Evolutionary conservation across 495 filamentous ascomycete genomes (phyloP).

Genomic region (Penicillium daleae): DNA sequence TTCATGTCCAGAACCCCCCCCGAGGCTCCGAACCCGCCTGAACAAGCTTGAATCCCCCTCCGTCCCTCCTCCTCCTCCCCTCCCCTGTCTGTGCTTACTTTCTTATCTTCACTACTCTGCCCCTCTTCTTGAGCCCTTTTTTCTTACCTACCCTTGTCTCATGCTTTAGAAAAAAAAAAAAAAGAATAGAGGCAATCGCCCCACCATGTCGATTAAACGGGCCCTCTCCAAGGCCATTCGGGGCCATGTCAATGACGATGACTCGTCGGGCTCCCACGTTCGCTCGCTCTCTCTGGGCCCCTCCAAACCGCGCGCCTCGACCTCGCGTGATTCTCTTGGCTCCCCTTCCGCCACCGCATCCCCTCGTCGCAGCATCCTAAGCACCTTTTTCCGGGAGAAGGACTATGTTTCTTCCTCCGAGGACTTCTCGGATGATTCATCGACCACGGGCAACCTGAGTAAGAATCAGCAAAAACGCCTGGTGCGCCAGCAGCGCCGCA

Average conservation of each 20-base stretch:
- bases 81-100: not conserved
- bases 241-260: conserved; percentile 27
- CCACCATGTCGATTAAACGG: conserved; percentile 51
- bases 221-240: conserved; percentile 49
- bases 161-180: conserved; percentile 10
- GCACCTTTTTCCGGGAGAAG: conserved; percentile 44
- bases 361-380: conserved; percentile 47
- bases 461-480: conserved; percentile 59
- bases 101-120: not conserved
- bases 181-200: conserved; percentile 6
- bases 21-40: not conserved
- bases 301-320: conserved; percentile 24
- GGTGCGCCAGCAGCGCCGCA: conserved; percentile 47
- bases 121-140: not conserved
- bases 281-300: conserved; percentile 12
- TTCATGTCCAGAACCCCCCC: not conserved
- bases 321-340: conserved; percentile 18
- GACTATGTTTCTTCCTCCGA: conserved; percentile 50
- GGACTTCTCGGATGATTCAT: conserved; percentile 53
- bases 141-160: not conserved
- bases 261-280: conserved; percentile 25
- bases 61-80: not conserved
- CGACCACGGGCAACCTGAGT: conserved; percentile 39
- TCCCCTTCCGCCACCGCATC: conserved; percentile 26
- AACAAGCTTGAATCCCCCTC: not conserved